phyloP scores from a whole-genome alignment of 2,329 filamentous ascomycete genomes.

The Exophiala sp. region DNA sequence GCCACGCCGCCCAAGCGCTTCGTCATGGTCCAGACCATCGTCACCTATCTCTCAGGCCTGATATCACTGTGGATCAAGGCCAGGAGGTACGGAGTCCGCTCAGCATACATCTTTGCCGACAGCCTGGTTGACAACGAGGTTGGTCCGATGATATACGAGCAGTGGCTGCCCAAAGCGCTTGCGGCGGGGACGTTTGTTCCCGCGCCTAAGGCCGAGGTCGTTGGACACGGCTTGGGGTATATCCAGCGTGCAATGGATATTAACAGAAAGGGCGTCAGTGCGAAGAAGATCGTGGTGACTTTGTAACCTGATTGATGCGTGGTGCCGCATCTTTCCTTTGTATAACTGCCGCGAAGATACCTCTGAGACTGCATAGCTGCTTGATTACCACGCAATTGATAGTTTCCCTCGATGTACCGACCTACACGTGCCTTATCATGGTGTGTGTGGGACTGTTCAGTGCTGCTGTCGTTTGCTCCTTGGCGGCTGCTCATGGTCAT shows the following conservation, averaged over 20 bases:
- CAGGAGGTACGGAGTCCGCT: conserved; percentile 19
- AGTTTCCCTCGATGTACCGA: too few relatives aligned
- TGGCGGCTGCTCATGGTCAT: too few relatives aligned
- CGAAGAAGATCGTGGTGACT: conserved; percentile 42
- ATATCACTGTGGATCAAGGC: conserved; percentile 13
- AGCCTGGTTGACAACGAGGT: conserved; percentile 19
- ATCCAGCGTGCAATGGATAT: conserved; percentile 42
- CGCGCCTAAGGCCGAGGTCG: conserved; percentile 39
- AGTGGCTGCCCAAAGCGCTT: conserved; percentile 41
- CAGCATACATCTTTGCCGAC: conserved; percentile 23
- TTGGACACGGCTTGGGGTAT: conserved; percentile 42
- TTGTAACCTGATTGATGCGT: conserved; percentile 5
- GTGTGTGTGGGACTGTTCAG: too few relatives aligned
- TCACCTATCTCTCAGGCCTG: conserved; percentile 7
- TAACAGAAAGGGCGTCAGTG: conserved; percentile 40
- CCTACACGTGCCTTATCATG: too few relatives aligned
- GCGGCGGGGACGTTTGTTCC: conserved; percentile 35
- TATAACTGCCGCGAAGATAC: too few relatives aligned
- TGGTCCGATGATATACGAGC: conserved; percentile 36
- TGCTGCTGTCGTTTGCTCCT: too few relatives aligned
- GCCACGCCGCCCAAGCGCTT: conserved; percentile 3
- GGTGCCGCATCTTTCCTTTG: not conserved
- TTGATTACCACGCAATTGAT: too few relatives aligned
- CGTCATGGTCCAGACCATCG: conserved; percentile 7
- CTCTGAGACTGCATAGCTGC: too few relatives aligned